Evolutionary conservation across 768 basidiomycete genomes (phyloP).

Genomic region (Multifurca ochricompacta): DNA sequence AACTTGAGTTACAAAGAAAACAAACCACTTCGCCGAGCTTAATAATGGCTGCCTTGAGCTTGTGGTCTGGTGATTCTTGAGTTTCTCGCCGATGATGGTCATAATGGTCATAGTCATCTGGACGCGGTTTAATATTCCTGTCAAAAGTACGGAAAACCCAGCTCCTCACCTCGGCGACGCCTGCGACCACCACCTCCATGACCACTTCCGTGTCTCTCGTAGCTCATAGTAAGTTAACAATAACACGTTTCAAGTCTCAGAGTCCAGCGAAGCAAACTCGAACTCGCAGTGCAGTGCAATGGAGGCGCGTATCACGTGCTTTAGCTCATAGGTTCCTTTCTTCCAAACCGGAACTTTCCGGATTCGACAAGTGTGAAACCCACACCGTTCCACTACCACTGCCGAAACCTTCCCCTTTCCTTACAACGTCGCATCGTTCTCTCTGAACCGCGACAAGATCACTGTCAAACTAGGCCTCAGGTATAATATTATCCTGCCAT

Average conservation of each 20-base stretch:
- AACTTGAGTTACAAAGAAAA: constrained; percentile 12
- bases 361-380: too few species aligned
- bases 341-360: neutral
- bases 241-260: neutral
- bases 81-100: constrained; percentile 58
- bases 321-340: neutral
- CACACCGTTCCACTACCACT: too few species aligned
- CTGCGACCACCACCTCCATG: constrained; percentile 26
- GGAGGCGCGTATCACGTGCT: constrained; percentile 4
- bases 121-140: constrained; percentile 6
- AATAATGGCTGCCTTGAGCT: constrained; percentile 56
- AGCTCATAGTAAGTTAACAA: constrained; percentile 38
- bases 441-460: neutral
- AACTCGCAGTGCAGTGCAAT: neutral
- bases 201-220: constrained; percentile 39
- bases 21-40: constrained; percentile 79
- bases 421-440: neutral
- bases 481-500: constrained; percentile 24
- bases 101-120: constrained; percentile 56
- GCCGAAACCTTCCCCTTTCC: too few species aligned
- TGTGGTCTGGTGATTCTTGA: constrained; percentile 67
- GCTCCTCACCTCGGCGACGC: constrained; percentile 23
- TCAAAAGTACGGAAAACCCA: neutral
- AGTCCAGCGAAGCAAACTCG: neutral
- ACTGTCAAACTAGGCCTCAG: neutral